These are phyloP conservation scores for Rhipidocladum racemiflorum DNA, from an alignment of 176 grass and related monocot species.

Conservation along the genomic window DNA sequence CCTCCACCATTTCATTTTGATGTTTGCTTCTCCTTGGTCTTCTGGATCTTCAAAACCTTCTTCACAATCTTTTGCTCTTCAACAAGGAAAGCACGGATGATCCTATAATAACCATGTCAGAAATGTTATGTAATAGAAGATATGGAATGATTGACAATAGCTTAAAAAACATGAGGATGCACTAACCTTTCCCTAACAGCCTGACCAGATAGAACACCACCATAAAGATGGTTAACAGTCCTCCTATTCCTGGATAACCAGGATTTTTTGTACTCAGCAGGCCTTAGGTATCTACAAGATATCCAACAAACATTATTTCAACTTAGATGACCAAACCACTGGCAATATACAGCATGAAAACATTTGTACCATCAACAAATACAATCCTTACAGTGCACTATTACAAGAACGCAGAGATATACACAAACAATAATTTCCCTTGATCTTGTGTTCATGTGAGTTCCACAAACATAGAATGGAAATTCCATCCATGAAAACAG, in stretches of 20 bases:
- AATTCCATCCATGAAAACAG: background rate
- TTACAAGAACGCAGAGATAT: slow-evolving; percentile 1
- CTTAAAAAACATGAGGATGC: background rate
- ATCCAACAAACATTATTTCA: background rate
- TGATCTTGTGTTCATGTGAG: background rate
- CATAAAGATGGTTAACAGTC: slow-evolving; percentile 61
- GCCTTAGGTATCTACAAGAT: slow-evolving; percentile 53
- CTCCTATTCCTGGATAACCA: slow-evolving; percentile 64
- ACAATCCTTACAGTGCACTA: background rate
- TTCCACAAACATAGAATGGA: background rate
- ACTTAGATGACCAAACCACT: background rate
- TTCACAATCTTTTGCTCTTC: slow-evolving; percentile 96
- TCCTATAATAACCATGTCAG: slow-evolving; percentile 43
- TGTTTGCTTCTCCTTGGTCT: slow-evolving; percentile 70
- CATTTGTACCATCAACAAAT: background rate
- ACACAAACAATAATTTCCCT: background rate
- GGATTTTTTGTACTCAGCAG: slow-evolving; percentile 54
- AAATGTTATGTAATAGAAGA: background rate
- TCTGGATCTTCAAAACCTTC: slow-evolving; percentile 96
- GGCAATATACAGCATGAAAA: background rate
- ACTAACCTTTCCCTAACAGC: slow-evolving; percentile 67
- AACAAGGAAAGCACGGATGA: slow-evolving; percentile 81
- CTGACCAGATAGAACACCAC: slow-evolving; percentile 52
- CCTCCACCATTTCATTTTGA: slow-evolving; percentile 40
- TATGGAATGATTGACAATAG: background rate